A percentile compares a stretch with the other conserved stretches of the same genome.
These are phyloP conservation scores for Leishmania aethiopica DNA, from an alignment of 208 protist genomes.

Conservation along the genomic window DNA sequence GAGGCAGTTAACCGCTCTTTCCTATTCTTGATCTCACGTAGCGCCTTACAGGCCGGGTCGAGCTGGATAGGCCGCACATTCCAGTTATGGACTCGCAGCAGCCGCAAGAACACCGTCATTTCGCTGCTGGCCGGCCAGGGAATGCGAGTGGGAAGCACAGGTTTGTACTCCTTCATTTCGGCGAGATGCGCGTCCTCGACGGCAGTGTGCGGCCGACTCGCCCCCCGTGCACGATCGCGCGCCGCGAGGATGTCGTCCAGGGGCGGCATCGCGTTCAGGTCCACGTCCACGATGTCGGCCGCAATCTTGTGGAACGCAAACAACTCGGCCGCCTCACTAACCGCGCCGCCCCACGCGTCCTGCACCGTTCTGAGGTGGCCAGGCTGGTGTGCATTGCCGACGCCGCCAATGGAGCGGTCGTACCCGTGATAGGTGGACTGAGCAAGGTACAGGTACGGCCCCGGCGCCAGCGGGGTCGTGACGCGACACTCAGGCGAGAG, in stretches of 20 bases:
- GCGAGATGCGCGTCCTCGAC: conserved; percentile 61
- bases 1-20: conserved; percentile 15
- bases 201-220: conserved; percentile 42
- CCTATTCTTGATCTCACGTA: conserved; percentile 41
- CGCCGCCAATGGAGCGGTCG: conserved; percentile 40
- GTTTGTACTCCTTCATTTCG: conserved; percentile 62
- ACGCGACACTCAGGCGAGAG: conserved; percentile 59
- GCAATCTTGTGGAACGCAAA: conserved; percentile 54
- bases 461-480: conserved; percentile 71
- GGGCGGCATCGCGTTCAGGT: conserved; percentile 59
- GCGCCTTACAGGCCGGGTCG: conserved; percentile 33
- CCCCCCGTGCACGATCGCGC: conserved; percentile 38
- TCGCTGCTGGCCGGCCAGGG: conserved; percentile 40
- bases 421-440: conserved; percentile 75
- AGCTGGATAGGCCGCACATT: conserved; percentile 40
- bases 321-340: conserved; percentile 34
- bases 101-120: conserved; percentile 81
- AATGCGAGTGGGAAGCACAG: conserved; percentile 26
- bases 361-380: conserved; percentile 33
- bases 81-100: conserved; percentile 86
- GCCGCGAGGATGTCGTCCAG: conserved; percentile 59
- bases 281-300: conserved; percentile 64
- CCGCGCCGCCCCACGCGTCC: conserved; percentile 52
- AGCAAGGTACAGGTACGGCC: conserved; percentile 69
- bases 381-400: not conserved